These are phyloP conservation scores for Syzygium jambos DNA, from an alignment of 345 rosid genomes.

Conservation along the genomic window DNA sequence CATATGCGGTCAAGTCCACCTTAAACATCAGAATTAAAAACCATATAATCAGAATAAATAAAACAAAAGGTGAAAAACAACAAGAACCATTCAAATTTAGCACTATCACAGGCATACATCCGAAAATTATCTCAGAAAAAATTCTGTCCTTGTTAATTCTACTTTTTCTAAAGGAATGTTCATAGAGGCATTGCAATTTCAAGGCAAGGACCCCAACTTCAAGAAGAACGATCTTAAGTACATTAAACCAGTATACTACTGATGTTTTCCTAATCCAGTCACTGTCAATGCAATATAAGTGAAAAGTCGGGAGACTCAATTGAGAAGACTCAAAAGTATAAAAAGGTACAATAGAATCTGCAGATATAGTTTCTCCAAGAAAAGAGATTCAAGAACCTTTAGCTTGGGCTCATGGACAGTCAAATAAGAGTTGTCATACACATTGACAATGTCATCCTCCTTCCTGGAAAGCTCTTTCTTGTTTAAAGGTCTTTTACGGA, in stretches of 20 bases:
- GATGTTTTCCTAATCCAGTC: not conserved
- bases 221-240: not conserved
- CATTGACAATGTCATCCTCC: slow-evolving; percentile 92
- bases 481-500: slow-evolving; percentile 93
- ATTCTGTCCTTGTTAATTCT: not conserved
- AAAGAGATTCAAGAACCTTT: slow-evolving; percentile 40
- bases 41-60: not conserved
- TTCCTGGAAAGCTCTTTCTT: slow-evolving; percentile 77
- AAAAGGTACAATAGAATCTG: not conserved
- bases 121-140: not conserved
- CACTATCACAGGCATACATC: not conserved
- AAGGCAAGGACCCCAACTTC: not conserved
- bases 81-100: not conserved
- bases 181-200: not conserved
- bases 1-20: slow-evolving; percentile 99
- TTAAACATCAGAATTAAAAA: slow-evolving; percentile 9
- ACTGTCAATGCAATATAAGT: not conserved
- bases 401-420: slow-evolving; percentile 90
- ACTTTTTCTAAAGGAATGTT: not conserved
- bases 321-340: not conserved
- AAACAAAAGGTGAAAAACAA: not conserved
- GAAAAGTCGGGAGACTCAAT: not conserved
- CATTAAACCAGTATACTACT: not conserved
- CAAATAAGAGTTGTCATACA: slow-evolving; percentile 47
- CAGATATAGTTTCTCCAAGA: not conserved